phyloP scores from a whole-genome alignment of 2,329 filamentous ascomycete genomes.

The Taxawa tesnikishii region DNA sequence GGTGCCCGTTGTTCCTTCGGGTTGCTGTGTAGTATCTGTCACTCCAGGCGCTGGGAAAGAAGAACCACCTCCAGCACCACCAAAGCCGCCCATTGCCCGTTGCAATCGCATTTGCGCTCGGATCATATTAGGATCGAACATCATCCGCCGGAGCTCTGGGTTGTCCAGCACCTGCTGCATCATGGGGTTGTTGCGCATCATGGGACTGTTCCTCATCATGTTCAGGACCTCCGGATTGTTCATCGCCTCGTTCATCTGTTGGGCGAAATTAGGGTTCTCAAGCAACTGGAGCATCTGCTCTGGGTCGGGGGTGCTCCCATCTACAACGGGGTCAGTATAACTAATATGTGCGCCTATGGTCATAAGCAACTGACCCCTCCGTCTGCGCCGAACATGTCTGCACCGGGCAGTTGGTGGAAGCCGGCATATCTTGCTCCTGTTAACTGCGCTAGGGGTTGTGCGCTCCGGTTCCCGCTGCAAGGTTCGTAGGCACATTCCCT shows the following conservation, averaged over 20 bases:
- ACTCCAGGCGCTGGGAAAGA: conserved; percentile 83
- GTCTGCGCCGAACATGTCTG: conserved; percentile 84
- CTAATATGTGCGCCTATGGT: background rate
- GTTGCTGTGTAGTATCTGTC: conserved; percentile 64
- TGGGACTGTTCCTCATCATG: conserved; percentile 49
- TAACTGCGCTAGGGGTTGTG: conserved; percentile 85
- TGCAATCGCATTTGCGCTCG: conserved; percentile 75
- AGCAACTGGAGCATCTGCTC: conserved; percentile 78
- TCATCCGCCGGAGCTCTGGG: conserved; percentile 79
- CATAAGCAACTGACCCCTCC: conserved; percentile 59
- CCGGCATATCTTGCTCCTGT: conserved; percentile 92
- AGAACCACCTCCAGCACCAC: conserved; percentile 24
- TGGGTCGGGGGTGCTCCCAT: conserved; percentile 81
- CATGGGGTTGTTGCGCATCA: conserved; percentile 85
- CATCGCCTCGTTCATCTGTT: conserved; percentile 86
- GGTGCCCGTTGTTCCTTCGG: conserved; percentile 18
- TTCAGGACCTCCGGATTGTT: conserved; percentile 92
- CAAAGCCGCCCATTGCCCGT: conserved; percentile 45
- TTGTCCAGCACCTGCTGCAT: conserved; percentile 79
- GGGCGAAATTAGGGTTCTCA: conserved; percentile 73
- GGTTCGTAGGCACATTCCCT: conserved; percentile 58
- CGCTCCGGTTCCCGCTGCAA: conserved; percentile 63
- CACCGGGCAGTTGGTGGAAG: conserved; percentile 75
- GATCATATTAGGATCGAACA: conserved; percentile 80
- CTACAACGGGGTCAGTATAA: conserved; percentile 37